Percentiles rank a stretch among this genome's conserved stretches.
Evolutionary conservation across 208 protist genomes (phyloP).

Genomic region (Crithidia mellificae): DNA sequence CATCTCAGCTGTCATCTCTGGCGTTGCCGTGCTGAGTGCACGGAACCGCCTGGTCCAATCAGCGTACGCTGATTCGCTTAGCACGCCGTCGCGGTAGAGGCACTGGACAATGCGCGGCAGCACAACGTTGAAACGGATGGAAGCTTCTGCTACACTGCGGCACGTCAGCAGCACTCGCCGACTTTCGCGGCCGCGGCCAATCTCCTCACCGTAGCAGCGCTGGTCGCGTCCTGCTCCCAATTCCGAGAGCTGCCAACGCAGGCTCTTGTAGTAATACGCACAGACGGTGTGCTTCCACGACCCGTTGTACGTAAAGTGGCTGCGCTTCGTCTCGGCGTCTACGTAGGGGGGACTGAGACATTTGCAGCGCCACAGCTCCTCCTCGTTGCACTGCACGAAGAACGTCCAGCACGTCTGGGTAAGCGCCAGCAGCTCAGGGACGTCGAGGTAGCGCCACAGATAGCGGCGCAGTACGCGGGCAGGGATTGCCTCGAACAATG

Average conservation of each 20-base stretch:
- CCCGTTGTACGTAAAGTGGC: slow-evolving; percentile 35
- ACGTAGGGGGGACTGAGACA: slow-evolving; percentile 30
- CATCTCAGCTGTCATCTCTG: no score
- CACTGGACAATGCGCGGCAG: slow-evolving; percentile 9
- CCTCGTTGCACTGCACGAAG: slow-evolving; percentile 31
- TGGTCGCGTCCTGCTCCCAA: background rate
- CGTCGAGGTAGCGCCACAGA: slow-evolving; percentile 15
- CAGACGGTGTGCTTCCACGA: slow-evolving; percentile 43
- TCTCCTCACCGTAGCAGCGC: background rate
- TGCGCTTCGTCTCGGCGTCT: slow-evolving; percentile 24
- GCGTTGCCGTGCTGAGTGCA: background rate
- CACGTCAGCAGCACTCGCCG: background rate
- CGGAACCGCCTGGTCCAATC: background rate
- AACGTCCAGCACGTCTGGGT: slow-evolving; percentile 29
- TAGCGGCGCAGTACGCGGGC: slow-evolving; percentile 7
- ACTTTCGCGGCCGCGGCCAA: background rate
- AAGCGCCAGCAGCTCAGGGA: slow-evolving; percentile 20
- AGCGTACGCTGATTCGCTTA: background rate
- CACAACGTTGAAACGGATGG: background rate
- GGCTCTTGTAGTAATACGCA: background rate
- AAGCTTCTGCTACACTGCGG: background rate
- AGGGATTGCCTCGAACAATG: slow-evolving; percentile 5
- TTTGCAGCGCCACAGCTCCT: slow-evolving; percentile 25
- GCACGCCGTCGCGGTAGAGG: background rate
- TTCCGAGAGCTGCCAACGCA: background rate